Evolutionary conservation across 176 grass and related monocot genomes (phyloP).

Genomic region (Phyllostachys edulis): DNA sequence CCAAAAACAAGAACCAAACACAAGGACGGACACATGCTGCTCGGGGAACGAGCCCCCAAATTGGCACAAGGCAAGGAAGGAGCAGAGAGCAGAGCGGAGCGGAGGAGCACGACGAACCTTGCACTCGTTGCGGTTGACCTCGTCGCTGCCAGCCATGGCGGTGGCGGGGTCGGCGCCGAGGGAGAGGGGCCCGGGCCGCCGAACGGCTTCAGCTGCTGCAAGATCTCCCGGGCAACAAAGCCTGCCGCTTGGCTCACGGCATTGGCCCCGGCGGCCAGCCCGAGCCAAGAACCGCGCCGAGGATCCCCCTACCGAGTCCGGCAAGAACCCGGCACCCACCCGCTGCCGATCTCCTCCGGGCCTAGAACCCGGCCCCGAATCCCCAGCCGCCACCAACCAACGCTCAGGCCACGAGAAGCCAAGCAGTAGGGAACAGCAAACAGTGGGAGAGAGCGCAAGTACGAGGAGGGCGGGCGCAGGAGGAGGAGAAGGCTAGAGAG

Average conservation of each 20-base stretch:
- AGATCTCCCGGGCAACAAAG: conserved; percentile 29
- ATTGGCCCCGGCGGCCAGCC: neutral
- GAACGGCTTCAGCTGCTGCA: neutral
- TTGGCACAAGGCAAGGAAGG: neutral
- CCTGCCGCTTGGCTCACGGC: conserved; percentile 32
- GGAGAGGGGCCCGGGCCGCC: neutral
- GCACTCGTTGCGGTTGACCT: conserved; percentile 98
- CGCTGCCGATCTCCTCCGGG: conserved; percentile 25
- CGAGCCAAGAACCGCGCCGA: conserved; percentile 6
- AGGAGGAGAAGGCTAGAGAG: neutral
- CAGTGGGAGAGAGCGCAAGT: neutral
- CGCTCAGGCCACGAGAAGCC: neutral
- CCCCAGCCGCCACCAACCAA: neutral
- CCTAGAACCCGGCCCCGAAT: neutral
- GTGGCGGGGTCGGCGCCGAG: neutral
- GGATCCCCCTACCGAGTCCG: conserved; percentile 12
- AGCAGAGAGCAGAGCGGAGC: neutral
- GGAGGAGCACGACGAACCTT: conserved; percentile 45
- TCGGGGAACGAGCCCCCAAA: neutral
- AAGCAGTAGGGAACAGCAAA: neutral
- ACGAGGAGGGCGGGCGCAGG: neutral
- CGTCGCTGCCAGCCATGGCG: conserved; percentile 96
- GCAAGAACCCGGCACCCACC: neutral
- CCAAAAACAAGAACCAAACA: conserved; percentile 15
- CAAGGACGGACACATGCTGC: conserved; percentile 24